These are phyloP conservation scores for Talaromyces stipitatus DNA, from an alignment of 495 filamentous ascomycete species.

Conservation along the genomic window DNA sequence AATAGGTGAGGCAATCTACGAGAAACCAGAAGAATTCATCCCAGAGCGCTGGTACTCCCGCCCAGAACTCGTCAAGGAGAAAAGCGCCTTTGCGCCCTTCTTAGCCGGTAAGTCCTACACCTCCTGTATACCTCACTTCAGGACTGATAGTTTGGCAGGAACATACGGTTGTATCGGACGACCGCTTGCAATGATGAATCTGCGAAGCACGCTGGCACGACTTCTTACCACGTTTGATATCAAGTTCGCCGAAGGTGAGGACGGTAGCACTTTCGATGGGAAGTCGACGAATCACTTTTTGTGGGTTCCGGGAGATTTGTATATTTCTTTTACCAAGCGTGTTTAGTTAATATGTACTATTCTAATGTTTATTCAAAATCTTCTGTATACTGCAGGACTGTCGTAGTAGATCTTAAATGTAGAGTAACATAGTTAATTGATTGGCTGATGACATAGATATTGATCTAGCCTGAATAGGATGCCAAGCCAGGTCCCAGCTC, in stretches of 20 bases:
- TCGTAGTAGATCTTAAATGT: no score
- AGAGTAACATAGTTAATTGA: no score
- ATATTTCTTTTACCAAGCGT: conserved; percentile 4
- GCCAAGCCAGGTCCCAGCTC: conserved; percentile 2
- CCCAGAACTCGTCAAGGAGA: conserved; percentile 32
- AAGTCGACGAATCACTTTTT: conserved; percentile 7
- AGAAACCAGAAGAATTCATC: conserved; percentile 31
- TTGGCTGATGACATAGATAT: neutral
- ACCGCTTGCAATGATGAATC: conserved; percentile 18
- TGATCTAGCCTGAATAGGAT: neutral
- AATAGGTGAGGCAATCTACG: conserved; percentile 12
- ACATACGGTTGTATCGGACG: conserved; percentile 23
- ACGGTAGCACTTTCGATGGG: conserved; percentile 6
- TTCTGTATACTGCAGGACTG: neutral
- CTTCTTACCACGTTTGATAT: conserved; percentile 19
- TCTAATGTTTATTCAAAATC: neutral
- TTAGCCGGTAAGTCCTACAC: neutral
- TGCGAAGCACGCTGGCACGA: conserved; percentile 15
- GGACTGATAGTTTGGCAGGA: conserved; percentile 9
- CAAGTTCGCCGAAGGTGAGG: conserved; percentile 12
- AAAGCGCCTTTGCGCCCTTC: conserved; percentile 5
- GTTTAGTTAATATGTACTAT: neutral
- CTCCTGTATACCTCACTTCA: neutral
- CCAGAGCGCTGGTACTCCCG: conserved; percentile 44
- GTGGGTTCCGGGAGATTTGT: conserved; percentile 4